Evolutionary conservation across 73 alveolate genomes (phyloP), one percentile per base, ranked within the genome.

Genomic region (Tetrahymena thermophila): DNA sequence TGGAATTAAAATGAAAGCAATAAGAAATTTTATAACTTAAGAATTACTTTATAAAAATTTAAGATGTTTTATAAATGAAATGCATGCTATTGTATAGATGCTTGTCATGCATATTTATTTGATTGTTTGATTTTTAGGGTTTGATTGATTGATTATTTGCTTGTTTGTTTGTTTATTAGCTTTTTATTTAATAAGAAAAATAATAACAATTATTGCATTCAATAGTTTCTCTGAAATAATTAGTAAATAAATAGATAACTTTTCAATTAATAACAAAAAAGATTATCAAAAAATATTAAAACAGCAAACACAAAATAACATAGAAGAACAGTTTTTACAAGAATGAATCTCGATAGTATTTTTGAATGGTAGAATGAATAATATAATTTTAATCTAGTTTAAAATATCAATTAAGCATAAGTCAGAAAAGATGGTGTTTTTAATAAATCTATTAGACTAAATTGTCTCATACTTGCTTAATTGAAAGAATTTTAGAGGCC

Each of bases 311-410:
- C 37, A 71, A 71, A 71, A 71, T 31, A 71, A 71, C 40, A 19
- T 71, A 71, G 89, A 71, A 71, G 37, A 71, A 71, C 50, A 84
- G 25, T 35, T 83, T 35, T 43, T 94, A 34, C 71, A 34, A 11
- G 10, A 84, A 95, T 95, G 94, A 85, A 95, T 95, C 93, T 95
- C 71, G 97, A 95, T 85, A 94, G 94, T 34, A 50, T 95, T 25
- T 95, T 83, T 56, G 93, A 95, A 55, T 85, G 96, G 95, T 50
- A 93, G 43, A 95, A 85, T n/a, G 28, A 43, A 34, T 34, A 28
- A 84, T 25, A 42, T 31, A 23, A 14, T 40, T 94, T 15, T 34
- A 16, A 31, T 23, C 28, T 35, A 50, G 83, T 19, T 50, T 14
- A 19, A 50, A 50, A 50, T 50, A 21, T 50, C 83, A 50, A 50